Conservation (phyloP, 2,329 filamentous ascomycete species). For the Pestalotiopsis sp. region DNA sequence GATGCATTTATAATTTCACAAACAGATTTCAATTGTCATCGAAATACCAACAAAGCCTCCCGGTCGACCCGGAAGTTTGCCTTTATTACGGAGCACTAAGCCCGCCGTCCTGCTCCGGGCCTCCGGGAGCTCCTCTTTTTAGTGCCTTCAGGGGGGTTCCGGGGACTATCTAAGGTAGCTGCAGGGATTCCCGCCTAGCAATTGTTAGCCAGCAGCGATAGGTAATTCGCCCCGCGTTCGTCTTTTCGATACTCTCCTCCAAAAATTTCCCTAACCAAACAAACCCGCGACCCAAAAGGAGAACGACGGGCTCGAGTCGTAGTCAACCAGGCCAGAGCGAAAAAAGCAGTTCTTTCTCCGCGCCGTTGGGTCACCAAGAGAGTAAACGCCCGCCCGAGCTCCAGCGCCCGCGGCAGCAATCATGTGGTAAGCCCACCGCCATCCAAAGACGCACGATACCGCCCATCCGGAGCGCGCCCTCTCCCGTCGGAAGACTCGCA, state of each 20-base stretch:
- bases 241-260: no score
- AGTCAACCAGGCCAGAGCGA: no score
- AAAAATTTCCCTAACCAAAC: no score
- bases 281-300: no score
- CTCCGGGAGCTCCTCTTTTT: neutral
- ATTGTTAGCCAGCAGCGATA: neutral
- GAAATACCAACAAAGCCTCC: no score
- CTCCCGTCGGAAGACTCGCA: neutral
- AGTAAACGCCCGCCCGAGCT: neutral
- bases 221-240: no score
- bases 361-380: no score
- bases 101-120: neutral
- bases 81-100: neutral
- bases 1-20: no score
- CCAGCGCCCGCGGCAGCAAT: neutral
- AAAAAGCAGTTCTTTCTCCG: no score
- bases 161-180: neutral
- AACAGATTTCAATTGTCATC: no score
- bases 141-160: neutral
- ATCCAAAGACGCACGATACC: neutral
- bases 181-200: neutral
- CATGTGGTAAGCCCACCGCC: slow-evolving; percentile 3
- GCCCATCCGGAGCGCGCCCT: neutral
- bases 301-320: no score
- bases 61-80: no score